These are phyloP conservation scores for Aureobasidium mangrovei DNA, from an alignment of 2,329 filamentous ascomycete species.

Conservation along the genomic window DNA sequence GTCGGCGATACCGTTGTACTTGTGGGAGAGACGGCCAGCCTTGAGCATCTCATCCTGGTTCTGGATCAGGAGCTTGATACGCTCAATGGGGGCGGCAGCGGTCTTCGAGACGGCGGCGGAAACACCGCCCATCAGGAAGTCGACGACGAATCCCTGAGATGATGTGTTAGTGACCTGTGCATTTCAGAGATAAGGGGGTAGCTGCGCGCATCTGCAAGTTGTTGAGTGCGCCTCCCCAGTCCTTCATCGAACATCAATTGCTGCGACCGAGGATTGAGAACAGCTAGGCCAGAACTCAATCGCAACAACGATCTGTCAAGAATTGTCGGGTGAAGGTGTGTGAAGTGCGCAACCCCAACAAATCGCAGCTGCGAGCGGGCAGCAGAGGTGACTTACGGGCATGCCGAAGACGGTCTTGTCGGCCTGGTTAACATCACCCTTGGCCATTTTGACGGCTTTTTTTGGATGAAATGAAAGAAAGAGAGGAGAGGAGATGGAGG, in stretches of 20 bases:
- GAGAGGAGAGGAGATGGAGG: conserved; percentile 24
- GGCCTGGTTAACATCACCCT: conserved; percentile 40
- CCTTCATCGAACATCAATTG: background rate
- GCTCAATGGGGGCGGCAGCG: conserved; percentile 98
- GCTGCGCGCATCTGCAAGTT: background rate
- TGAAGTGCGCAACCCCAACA: conserved; percentile 2
- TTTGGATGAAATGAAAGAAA: conserved; percentile 20
- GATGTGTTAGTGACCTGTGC: conserved; percentile 17
- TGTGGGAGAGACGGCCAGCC: conserved; percentile 93
- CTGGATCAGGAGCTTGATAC: conserved; percentile 99
- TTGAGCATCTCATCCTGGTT: conserved; percentile 99
- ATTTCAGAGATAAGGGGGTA: background rate
- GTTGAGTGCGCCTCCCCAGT: background rate
- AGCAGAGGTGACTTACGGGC: conserved; percentile 29
- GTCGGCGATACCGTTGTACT: conserved; percentile 87
- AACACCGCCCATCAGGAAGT: conserved; percentile 99
- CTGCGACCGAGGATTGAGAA: background rate
- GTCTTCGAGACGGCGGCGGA: conserved; percentile 99
- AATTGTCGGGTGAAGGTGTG: conserved; percentile 7
- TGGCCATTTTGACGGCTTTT: conserved; percentile 29
- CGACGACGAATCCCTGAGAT: conserved; percentile 78
- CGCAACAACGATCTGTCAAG: background rate
- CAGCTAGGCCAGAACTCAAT: background rate
- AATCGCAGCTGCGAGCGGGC: conserved; percentile 14
- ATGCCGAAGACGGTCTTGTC: conserved; percentile 49